Evolutionary conservation across 306 rosid genomes (phyloP), one percentile per base, ranked within the genome.

Genomic region (Malus asiatica): DNA sequence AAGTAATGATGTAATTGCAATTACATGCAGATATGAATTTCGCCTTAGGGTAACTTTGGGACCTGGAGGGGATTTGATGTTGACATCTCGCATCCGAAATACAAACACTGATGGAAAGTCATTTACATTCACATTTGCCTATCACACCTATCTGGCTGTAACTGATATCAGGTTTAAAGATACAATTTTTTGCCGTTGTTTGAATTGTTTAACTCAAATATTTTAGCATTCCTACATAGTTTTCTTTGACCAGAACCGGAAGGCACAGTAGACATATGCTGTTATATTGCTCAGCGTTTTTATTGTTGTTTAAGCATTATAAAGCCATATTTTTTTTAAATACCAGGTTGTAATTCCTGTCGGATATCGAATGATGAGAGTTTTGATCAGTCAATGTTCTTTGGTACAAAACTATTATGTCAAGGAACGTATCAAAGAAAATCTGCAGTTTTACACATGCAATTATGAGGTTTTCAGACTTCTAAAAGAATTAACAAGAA

Each of bases 41-140:
- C 93, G 97, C 32, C 83, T 84, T 11, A 86, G 96, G 73, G 70
- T 93, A 73, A 79, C 86, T 71, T 73, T 93, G 82, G 96, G 89
- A 53, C 88, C 96, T 57, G 82, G 78, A 18, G 93, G 97, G 76
- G 92, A 86, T 62, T 76, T 93, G 74, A 79, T 83, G 90, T 35
- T 90, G 85, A 90, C 90, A 11, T 88, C 97, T 11, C 90, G 97
- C 61, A 87, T 90, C 77, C 88, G 96, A 75, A 93, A 93, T 76
- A 87, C 93, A 66, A 89, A 86, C 57, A 83, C 79, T 20, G 96
- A 89, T 83, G 97, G 92, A 53, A 89, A 86, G 81, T 75, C 91
- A 0, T 87, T 93, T 78, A 78, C 87, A 32, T 93, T 93, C 86
- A 86, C 96, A 59, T 90, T 93, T 79, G 89, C 97, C 76, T 90